Evolutionary conservation across 495 filamentous ascomycete genomes (phyloP).

Genomic region (Glutinoglossum americanum): DNA sequence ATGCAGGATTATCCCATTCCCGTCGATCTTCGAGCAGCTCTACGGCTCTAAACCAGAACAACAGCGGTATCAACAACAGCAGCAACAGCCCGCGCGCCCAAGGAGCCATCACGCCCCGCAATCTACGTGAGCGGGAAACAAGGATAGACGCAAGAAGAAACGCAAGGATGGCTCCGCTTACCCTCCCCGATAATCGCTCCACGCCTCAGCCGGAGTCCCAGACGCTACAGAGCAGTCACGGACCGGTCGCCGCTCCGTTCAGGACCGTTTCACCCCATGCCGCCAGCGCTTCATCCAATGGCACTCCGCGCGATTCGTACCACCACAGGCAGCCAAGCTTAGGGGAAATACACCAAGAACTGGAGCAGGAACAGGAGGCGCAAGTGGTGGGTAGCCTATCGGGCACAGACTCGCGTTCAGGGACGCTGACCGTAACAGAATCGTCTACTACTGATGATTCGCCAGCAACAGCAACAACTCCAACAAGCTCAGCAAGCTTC

Average conservation of each 20-base stretch:
- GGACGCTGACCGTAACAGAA: constrained; percentile 30
- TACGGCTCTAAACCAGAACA: constrained; percentile 4
- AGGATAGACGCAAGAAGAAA: not conserved
- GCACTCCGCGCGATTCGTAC: constrained; percentile 34
- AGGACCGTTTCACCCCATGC: not conserved
- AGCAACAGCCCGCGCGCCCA: not conserved
- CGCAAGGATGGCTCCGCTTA: constrained; percentile 1
- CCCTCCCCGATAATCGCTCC: not conserved
- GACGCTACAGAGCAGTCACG: not conserved
- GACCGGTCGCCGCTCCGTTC: not conserved
- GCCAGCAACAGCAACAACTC: constrained; percentile 67
- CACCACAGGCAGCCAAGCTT: constrained; percentile 57
- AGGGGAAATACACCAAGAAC: constrained; percentile 87
- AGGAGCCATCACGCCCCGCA: not conserved
- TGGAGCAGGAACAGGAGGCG: constrained; percentile 87
- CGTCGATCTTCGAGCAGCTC: constrained; percentile 36
- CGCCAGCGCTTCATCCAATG: constrained; percentile 19
- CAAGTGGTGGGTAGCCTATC: constrained; percentile 44
- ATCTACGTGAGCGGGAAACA: not conserved
- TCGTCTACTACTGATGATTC: constrained; percentile 73
- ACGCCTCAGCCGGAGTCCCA: constrained; percentile 18
- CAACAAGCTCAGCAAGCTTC: constrained; percentile 31
- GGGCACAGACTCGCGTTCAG: not conserved
- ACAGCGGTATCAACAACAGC: not conserved
- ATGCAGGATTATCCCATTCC: constrained; percentile 35